Evolutionary conservation across 2,329 filamentous ascomycete species (phyloP), one percentile per base, ranked within the genome.

Genomic region (Verticillium nubilum): DNA sequence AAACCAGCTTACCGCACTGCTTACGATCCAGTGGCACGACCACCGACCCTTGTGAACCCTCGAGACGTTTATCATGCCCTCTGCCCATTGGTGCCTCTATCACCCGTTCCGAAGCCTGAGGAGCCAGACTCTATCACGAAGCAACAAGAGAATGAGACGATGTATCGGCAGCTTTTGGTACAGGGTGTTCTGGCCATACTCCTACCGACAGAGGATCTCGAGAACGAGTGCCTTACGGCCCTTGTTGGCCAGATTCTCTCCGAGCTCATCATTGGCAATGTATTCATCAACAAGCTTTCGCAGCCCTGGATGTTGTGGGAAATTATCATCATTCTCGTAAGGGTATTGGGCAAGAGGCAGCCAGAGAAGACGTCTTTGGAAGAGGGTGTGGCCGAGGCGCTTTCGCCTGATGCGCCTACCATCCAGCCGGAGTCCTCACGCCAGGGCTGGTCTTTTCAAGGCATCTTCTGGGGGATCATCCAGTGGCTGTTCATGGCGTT

Each of bases 241-340:
- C 80, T 99, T 62, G 89, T 97, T 63, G 86, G 87, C 58, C 92
- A 97, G 74, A 90, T 98, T 64, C 81, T 98, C 62, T 91, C 92
- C 6, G 92, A 97, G 74, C 86, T 96, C 71, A 91, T 98, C 63
- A 80, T 99, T 64, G 91, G 91, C 63, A 92, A 91, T 66, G 83
- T 89, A 60, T 80, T 97, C 67, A 86, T 87, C 67, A 90, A 88
- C 68, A 96, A 89, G 72, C 82, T 90, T 47, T 92, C 90, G 66
- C 88, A 98, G 74, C 90, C 91, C 26, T 96, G 91, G 91, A 83
- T 97, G 68, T 74, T 98, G 65, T 97, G 89, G 85, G 92, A 96
- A 72, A 83, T 86, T 60, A 83, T 96, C 62, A 89, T 87, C 65
- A 96, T 94, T 70, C 74, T 89, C 62, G 82, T 80, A n/a, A 76